phyloP scores from a whole-genome alignment of 768 basidiomycete species.

The Termitomyces eurrhizus region DNA sequence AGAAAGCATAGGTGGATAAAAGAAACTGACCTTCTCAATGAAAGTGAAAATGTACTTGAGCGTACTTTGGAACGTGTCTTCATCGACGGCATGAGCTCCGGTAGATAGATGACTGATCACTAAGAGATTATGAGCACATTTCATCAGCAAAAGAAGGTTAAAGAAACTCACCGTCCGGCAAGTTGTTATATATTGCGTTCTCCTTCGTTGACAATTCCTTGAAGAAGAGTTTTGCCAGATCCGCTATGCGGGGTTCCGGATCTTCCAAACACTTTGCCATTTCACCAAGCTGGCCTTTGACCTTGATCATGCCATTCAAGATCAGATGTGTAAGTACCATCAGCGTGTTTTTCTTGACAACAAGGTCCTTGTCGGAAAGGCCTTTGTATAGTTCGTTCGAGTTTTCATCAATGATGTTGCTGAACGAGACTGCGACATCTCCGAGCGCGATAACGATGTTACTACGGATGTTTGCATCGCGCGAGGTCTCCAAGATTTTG shows the following conservation, averaged over 20 bases:
- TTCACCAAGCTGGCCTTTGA: constrained; percentile 98
- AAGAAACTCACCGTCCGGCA: constrained; percentile 76
- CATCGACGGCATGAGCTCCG: constrained; percentile 89
- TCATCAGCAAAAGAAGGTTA: background rate
- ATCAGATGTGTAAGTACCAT: constrained; percentile 98
- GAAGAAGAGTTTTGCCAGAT: constrained; percentile 98
- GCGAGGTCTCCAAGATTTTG: constrained; percentile 90
- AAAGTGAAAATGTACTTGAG: constrained; percentile 95
- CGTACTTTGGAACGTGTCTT: constrained; percentile 87
- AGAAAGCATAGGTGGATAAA: background rate
- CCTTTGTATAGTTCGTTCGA: constrained; percentile 94
- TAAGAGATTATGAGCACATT: constrained; percentile 24
- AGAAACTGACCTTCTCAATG: constrained; percentile 79
- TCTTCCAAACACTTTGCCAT: constrained; percentile 99
- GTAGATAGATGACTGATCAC: constrained; percentile 94
- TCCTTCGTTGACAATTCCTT: constrained; percentile 94
- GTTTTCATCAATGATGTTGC: constrained; percentile 95
- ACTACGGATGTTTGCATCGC: constrained; percentile 84
- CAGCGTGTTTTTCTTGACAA: constrained; percentile 98
- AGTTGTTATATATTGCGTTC: constrained; percentile 98
- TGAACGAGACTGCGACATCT: constrained; percentile 98
- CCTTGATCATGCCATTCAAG: constrained; percentile 99
- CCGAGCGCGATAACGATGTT: constrained; percentile 98
- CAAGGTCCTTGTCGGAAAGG: constrained; percentile 77
- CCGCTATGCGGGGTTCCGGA: constrained; percentile 78